Base-by-base conservation (phyloP, 139 green algal genomes). In the Coelastrella sp. region DNA sequence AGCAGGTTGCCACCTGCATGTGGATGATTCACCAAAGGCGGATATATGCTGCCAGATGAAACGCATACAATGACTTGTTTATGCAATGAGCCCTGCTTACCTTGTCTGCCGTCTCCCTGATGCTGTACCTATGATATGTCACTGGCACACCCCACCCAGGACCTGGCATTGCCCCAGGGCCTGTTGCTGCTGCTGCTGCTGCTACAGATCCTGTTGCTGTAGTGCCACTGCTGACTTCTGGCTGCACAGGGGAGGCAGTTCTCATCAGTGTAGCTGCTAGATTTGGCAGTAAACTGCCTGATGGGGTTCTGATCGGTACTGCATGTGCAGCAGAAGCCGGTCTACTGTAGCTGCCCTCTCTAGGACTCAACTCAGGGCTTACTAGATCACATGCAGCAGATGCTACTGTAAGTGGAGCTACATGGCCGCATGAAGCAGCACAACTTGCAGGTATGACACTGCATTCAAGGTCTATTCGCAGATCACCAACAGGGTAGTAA, bases 401-500 rank as follows among this genome's bases (percentile, higher is more conserved):
- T 68, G 73, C 19, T 51, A 38, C 45, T 57, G 45, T 23, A 57
- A 13, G 11, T 23, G 15, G 45, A 23, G 15, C 45, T 57, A 13
- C 23, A 8, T 6, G 69, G 50, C 17, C 7, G 32, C 35, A 35
- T 41, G 53, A 19, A 38, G 69, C 27, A 13, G 11, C 30, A 6
- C 9, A 27, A 32, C 25, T 38, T 38, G 57, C 25, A 50, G 72
- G 72, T n/a, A 80, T 40, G 1, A 66, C 4, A 23, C 38, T 82
- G 53, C 75, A 82, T 15, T 71, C 53, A 2, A 82, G 25, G 35
- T 82, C 37, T 7, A 82, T 43, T 15, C 75, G 34, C 2, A 57
- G 15, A 19, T 82, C 75, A 23, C 75, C 75, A 15, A 82, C 35
- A 41, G 75, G 75, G 75, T 71, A 82, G 53, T 82, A 82, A 34